These are phyloP conservation scores for Eimeria zaria DNA, from an alignment of 169 alveolate species.

Conservation along the genomic window DNA sequence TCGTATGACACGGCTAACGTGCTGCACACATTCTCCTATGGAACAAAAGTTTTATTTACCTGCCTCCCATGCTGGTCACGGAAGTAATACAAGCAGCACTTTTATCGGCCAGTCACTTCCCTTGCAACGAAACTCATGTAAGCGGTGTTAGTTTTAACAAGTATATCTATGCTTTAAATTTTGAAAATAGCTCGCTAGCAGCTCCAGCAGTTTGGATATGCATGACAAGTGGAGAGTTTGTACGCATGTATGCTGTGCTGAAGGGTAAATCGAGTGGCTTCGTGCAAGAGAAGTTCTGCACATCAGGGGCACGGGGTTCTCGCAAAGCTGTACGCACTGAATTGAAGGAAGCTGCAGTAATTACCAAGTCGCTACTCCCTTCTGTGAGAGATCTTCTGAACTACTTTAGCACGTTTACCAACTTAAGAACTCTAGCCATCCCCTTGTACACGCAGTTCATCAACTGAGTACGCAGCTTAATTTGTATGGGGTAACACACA, in stretches of 20 bases:
- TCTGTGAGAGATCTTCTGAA: background rate
- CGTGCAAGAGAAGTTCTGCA: background rate
- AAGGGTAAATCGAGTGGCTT: background rate
- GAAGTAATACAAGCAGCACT: too few species aligned
- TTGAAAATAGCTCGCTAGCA: too few species aligned
- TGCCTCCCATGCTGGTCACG: too few species aligned
- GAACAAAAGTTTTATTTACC: too few species aligned
- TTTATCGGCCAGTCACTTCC: too few species aligned
- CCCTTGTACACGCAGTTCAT: background rate
- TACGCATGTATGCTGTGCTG: too few species aligned
- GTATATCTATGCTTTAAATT: too few species aligned
- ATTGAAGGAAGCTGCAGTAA: slow-evolving; percentile 4
- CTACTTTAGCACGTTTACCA: background rate
- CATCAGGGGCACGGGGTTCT: background rate
- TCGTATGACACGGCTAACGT: background rate
- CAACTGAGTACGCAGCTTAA: background rate
- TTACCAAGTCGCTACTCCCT: background rate
- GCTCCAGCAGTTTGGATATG: too few species aligned
- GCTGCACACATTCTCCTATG: background rate
- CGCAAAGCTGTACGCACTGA: background rate
- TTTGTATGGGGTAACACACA: background rate
- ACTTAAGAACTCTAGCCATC: background rate
- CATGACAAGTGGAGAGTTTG: too few species aligned
- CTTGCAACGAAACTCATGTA: too few species aligned
- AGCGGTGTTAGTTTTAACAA: too few species aligned